Base-by-base conservation (phyloP, 768 basidiomycete genomes). In the Russula sp. region DNA sequence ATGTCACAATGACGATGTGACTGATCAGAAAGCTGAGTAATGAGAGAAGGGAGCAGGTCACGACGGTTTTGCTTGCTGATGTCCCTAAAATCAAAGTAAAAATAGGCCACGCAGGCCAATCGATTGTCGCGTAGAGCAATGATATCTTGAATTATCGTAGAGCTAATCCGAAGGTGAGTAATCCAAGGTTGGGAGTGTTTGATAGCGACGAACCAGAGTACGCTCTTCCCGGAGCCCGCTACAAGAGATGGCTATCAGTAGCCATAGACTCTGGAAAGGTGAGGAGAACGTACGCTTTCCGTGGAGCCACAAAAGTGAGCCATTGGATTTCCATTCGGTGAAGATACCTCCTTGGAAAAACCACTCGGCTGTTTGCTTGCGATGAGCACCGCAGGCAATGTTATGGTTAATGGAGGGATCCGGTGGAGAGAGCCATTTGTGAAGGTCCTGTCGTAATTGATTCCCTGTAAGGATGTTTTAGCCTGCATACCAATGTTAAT, bases 31-130 rank as follows among this genome's bases (percentile, higher is more conserved):
- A 57, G 38, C 26, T 57, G 55, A 32, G 26, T 28, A 11, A 42
- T 6, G 3, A 57, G 38, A n/a, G 55, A 57, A 26, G 24, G 55
- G 18, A 57, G 34, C 6, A 57, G 13, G 26, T 57, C 24, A 16
- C 38, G 16, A 18, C 18, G 40, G 20, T 57, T 20, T 28, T 57
- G 55, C 18, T 57, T 57, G 38, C 11, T 18, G 2, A 8, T 9
- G 26, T 42, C 55, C 24, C 55, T 38, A n/a, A 57, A 57, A 16
- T 57, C 55, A 5, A 24, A 57, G 26, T 57, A 57, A 9, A 57
- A 57, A 13, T 57, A 57, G 0, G 40, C 38, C 40, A 57, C 16
- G 1, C 18, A 44, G 8, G 40, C 55, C 18, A 8, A 30, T n/a
- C 40, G 40, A 2, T 11, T 13, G 14, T 57, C 20, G 40, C 38